Conservation (phyloP, 371 early-diverging fungal species). For the Capillidium rhysosporum region DNA sequence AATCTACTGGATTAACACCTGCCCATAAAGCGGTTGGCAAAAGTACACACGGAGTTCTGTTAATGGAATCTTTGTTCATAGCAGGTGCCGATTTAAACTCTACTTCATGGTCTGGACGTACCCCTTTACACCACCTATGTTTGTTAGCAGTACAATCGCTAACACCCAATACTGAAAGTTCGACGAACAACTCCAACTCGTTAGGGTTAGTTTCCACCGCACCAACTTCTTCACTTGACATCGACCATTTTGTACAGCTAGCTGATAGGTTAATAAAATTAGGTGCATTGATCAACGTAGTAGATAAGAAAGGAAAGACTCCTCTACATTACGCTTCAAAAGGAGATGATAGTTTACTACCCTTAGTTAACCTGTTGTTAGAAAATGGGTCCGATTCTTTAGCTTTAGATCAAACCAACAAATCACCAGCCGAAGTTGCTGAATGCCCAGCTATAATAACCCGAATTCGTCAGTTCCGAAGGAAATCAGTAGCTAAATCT, state of each 20-base stretch:
- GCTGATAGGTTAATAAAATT: conserved; percentile 29
- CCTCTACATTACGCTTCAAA: conserved; percentile 45
- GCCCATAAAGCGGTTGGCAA: conserved; percentile 39
- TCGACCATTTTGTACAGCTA: conserved; percentile 11
- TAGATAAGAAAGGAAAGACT: conserved; percentile 37
- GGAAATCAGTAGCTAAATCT: background rate
- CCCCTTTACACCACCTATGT: conserved; percentile 36
- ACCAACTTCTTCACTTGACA: no score
- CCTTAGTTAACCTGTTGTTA: background rate
- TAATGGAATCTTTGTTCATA: conserved; percentile 32
- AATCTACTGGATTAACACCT: conserved; percentile 35
- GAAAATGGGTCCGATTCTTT: background rate
- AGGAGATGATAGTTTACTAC: background rate
- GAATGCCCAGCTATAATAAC: background rate
- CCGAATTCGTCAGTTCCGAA: background rate
- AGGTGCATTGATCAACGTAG: conserved; percentile 32
- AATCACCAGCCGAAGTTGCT: background rate
- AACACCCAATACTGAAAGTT: no score
- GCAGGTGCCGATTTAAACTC: conserved; percentile 46
- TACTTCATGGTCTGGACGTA: conserved; percentile 36
- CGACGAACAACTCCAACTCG: conserved; percentile 6
- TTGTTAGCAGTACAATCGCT: conserved; percentile 9
- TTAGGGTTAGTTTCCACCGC: no score
- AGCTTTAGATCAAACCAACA: background rate
- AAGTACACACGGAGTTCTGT: conserved; percentile 31